Evolutionary conservation across 495 filamentous ascomycete species (phyloP), one percentile per base, ranked within the genome.

Genomic region (Cercophora samala): DNA sequence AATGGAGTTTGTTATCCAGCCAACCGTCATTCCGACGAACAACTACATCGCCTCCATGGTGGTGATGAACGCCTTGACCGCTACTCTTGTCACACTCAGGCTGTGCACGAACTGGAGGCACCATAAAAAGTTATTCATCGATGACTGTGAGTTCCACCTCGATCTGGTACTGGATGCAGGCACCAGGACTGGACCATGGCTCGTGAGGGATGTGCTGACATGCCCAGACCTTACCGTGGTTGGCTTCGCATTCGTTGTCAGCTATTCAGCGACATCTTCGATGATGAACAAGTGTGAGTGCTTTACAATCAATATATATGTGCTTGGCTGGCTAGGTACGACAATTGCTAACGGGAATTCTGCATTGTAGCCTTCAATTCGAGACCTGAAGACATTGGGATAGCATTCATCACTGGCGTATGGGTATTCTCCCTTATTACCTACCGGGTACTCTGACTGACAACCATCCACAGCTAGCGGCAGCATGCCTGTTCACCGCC

Each of bases 271-370:
- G 23, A 58, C 56, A 19, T 58, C 56, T 21, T 58, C 56, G 6
- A 58, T 58, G 56, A 58, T 58, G 56, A 58, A 58, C 56, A 58
- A 13, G 56, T 58, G 52, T 54, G 17, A 54, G 52, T 54, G 19
- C 3, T 32, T 32, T 4, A 4, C 4, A 32, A 4, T 4, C 29
- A 8, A 3, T 4, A 32, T 8, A 3, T 32, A 32, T 32, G 3
- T 32, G 3, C 29, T 32, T 32, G 29, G 29, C 3, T 32, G 8
- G n/a, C n/a, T n/a, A n/a, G n/a, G n/a, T n/a, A 32, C 4, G 8
- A 8, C 29, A 32, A 3, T 32, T 32, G 8, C 29, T 32, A 3
- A 32, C 3, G 8, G 8, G 4, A n/a, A 3, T 21, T 54, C 52
- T 3, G 17, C 52, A 54, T 17, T 3, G 3, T 15, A 54, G 52